Evolutionary conservation across 257 asterid genomes (phyloP).

Genomic region (Solanum ossicruentum): DNA sequence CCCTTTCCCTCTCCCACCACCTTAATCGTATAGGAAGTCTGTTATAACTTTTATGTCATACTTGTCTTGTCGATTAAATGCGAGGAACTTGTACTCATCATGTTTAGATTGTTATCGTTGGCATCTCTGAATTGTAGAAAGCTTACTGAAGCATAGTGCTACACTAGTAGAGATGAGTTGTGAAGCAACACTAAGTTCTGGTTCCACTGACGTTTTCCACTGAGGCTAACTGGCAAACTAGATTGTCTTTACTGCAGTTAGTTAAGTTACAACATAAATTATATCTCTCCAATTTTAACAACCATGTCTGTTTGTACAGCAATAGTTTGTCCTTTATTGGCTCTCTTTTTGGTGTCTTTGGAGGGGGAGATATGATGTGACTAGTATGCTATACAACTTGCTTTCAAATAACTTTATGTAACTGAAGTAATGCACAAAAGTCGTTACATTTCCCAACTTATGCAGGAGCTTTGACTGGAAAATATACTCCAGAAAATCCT

Average conservation of each 20-base stretch:
- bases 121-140: not conserved
- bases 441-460: not conserved
- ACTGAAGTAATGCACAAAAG: not conserved
- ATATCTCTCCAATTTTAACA: not conserved
- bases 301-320: not conserved
- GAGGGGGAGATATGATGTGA: not conserved
- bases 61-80: not conserved
- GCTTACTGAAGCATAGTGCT: not conserved
- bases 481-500: conserved; percentile 65
- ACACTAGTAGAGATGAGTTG: too few species aligned
- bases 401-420: not conserved
- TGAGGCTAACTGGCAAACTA: not conserved
- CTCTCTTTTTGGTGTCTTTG: not conserved
- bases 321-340: not conserved
- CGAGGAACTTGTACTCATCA: not conserved
- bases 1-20: not conserved
- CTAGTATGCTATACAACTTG: not conserved
- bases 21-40: not conserved
- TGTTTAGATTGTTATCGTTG: not conserved
- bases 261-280: not conserved
- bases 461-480: conserved; percentile 87
- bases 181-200: not conserved
- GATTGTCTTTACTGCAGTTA: too few species aligned
- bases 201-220: not conserved
- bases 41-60: not conserved